Evolutionary conservation across 2,329 filamentous ascomycete genomes (phyloP).

Genomic region (Nothophaeocryptopus gaeumannii): DNA sequence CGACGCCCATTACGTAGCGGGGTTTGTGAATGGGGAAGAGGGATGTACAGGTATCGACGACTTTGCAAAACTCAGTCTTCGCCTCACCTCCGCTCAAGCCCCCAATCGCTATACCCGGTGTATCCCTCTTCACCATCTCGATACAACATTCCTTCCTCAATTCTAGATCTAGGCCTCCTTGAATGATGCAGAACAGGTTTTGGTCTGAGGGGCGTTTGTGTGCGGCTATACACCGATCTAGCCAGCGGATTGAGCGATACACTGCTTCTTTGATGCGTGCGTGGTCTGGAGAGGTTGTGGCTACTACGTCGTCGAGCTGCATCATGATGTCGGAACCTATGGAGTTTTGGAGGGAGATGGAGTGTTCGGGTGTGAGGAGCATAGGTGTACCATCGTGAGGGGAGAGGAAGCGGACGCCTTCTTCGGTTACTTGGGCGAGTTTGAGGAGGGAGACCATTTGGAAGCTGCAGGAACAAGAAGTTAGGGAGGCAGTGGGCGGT

Average conservation of each 20-base stretch:
- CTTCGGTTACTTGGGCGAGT: constrained; percentile 88
- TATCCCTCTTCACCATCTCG: constrained; percentile 86
- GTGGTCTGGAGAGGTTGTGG: constrained; percentile 87
- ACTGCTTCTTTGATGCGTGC: constrained; percentile 90
- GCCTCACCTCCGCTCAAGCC: constrained; percentile 93
- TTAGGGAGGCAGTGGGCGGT: not conserved
- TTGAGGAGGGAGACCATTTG: constrained; percentile 98
- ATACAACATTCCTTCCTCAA: constrained; percentile 78
- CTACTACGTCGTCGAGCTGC: constrained; percentile 98
- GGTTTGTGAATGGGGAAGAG: constrained; percentile 87
- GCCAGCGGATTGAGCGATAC: constrained; percentile 90
- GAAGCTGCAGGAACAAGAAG: constrained; percentile 64
- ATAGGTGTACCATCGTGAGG: constrained; percentile 94
- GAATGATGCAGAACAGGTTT: constrained; percentile 98
- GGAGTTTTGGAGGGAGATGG: constrained; percentile 90
- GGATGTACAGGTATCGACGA: constrained; percentile 76
- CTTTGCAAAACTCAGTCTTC: constrained; percentile 86
- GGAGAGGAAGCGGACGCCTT: constrained; percentile 92
- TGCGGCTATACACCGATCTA: constrained; percentile 88
- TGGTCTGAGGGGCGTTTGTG: constrained; percentile 80
- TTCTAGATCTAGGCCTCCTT: constrained; percentile 86
- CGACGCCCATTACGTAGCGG: constrained; percentile 98
- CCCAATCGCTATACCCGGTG: constrained; percentile 93
- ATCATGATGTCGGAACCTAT: constrained; percentile 99
- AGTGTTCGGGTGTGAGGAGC: constrained; percentile 96